Base-by-base conservation (phyloP, 805 yeast genomes). In the Wickerhamomyces silvicola region DNA sequence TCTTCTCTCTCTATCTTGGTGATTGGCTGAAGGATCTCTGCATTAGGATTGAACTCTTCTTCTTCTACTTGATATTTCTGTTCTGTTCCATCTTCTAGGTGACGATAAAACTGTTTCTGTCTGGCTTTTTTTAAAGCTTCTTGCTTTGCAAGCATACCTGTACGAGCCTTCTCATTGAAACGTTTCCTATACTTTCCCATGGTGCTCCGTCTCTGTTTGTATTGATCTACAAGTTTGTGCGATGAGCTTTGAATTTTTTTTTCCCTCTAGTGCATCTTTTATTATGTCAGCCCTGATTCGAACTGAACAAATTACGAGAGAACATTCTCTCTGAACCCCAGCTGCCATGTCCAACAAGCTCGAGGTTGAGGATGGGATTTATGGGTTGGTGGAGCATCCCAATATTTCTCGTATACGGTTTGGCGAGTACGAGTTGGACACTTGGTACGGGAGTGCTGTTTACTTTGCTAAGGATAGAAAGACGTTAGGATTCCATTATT, bases 381-480 rank as follows among this genome's bases (percentile, higher is more conserved):
- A 83, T 47, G 94, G 90, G 10, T 67, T 76, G 2, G 48, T 80
- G 22, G 68, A 73, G 27, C 54, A 60, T 33, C 66, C 83, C 10
- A 88, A 88, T 60, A 77, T 88, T 26, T 57, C 53, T 7, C 54
- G 69, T 17, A 83, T 90, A 7, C 69, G 66, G 21, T 72, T 84
- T 39, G 97, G 96, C 0, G 65, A 69, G 14, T 69, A 65, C 43
- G 70, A 70, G 37, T 75, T 88, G 39, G 69, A 75, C 33, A 80
- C 97, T 3, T 86, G 97, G 96, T 87, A 81, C 52, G 92, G 94
- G 0, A 81, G 82, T 46, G 72, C 84, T 4, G 94, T 86, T 1
- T 81, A 85, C 52, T 84, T 87, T 41, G 64, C 65, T 28, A 57
- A 56, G 10, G 68, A 65, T 36, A 68, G 68, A 21, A 57, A 59